Percentiles rank a stretch among this genome's conserved stretches.
Evolutionary conservation across 2,329 filamentous ascomycete species (phyloP).

Genomic region (Ascosphaera apis): DNA sequence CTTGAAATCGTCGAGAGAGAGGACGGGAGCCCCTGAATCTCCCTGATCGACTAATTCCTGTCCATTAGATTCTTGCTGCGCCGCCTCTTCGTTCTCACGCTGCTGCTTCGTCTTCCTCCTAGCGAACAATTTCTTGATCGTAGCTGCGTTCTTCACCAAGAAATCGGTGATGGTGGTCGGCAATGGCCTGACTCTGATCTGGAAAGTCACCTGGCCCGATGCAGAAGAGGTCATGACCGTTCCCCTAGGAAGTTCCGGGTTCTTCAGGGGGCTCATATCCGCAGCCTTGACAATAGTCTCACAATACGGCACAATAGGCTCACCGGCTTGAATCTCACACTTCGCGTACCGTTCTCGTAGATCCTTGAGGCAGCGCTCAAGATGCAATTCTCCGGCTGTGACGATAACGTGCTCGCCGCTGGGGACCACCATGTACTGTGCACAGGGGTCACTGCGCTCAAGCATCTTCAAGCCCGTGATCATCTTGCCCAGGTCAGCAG

Average conservation of each 20-base stretch:
- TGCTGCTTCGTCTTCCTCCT: conserved; percentile 35
- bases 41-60: conserved; percentile 25
- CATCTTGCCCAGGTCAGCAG: conserved; percentile 83
- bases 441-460: conserved; percentile 87
- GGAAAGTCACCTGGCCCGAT: conserved; percentile 66
- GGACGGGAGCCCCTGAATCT: conserved; percentile 35
- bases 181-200: conserved; percentile 55
- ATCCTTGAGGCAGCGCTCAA: conserved; percentile 85
- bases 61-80: conserved; percentile 17
- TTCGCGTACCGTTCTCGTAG: conserved; percentile 76
- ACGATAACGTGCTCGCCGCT: conserved; percentile 89
- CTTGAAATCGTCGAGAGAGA: conserved; percentile 58
- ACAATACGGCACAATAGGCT: conserved; percentile 83
- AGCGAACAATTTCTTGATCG: conserved; percentile 58
- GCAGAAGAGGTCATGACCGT: conserved; percentile 51
- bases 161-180: conserved; percentile 64
- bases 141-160: conserved; percentile 52
- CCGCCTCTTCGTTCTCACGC: conserved; percentile 13
- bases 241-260: conserved; percentile 69
- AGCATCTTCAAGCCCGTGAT: conserved; percentile 66
- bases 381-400: conserved; percentile 80
- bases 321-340: conserved; percentile 84
- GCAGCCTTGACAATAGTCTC: conserved; percentile 73
- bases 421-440: conserved; percentile 77
- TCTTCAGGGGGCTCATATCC: conserved; percentile 77